Base-by-base conservation (phyloP, 225 moss, liverwort and hornwort genomes). In the Pseudoscleropodium purum region DNA sequence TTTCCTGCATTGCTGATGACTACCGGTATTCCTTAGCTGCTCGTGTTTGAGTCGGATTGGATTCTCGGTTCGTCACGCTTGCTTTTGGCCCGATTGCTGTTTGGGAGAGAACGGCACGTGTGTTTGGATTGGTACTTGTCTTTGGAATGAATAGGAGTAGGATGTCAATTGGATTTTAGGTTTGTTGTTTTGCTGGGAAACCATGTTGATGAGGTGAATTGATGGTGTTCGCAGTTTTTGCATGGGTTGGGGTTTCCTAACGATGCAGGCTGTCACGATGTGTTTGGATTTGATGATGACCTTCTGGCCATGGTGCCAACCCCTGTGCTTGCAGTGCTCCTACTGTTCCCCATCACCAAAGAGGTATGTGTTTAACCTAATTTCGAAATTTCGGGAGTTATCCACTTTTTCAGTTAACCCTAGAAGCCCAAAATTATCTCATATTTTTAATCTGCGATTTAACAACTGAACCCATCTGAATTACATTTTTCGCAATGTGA, bases 241-340 rank as follows among this genome's bases (percentile, higher is more conserved):
- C 95, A 94, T 65, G 95, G 98, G 65, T 86, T 97, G 85, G 98
- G 96, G n/a, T 94, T 97, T 75, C 92, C 96, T 33, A 54, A 78
- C 51, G 95, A 96, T 51, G 93, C 92, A 76, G 93, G 94, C 33
- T 98, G 96, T 83, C 75, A 95, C 91, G 96, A 97, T 84, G 95
- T 97, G 47, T 98, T 95, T 78, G 98, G 97, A 34, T 97, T 96
- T 70, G 95, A 98, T 57, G 96, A 96, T 26, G 96, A 98, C 7
- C 95, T 97, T 65, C 89, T 98, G 91, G 95, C 95, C 47, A 97
- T 97, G 98, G 97, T 96, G 82, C 97, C 97, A 18, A 88, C 91
- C 52, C 96, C 96, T 56, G 97, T 98, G 74, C 96, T 96, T 60
- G 95, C 97, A 26, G 96, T 96, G 45, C 93, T 98, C 68, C 91